phyloP scores from a whole-genome alignment of 1,139 yeast genomes.

The Sugiyamaella japonica region DNA sequence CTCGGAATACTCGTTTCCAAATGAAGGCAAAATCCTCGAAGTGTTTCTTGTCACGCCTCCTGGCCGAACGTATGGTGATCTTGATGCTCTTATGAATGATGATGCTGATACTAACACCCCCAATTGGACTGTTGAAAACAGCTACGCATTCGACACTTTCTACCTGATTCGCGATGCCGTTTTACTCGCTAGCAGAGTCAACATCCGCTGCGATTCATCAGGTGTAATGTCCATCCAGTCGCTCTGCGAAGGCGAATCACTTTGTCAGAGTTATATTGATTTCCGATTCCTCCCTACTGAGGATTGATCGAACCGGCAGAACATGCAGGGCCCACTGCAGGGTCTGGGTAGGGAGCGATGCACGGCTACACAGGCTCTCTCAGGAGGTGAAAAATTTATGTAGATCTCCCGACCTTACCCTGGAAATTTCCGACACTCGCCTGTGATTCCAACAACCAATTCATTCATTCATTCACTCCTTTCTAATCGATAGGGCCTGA shows the following conservation, averaged over 20 bases:
- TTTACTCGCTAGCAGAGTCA: constrained; percentile 36
- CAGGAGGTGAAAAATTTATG: constrained; percentile 5
- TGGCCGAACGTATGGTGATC: constrained; percentile 21
- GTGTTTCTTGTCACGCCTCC: constrained; percentile 39
- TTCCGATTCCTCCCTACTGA: constrained; percentile 36
- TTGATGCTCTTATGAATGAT: constrained; percentile 6
- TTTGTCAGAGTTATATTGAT: constrained; percentile 36
- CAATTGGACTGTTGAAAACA: constrained; percentile 28
- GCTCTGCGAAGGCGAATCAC: constrained; percentile 35
- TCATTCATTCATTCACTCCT: not conserved
- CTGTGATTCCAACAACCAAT: not conserved
- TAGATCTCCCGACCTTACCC: constrained; percentile 8
- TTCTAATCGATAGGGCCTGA: not conserved
- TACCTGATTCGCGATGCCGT: constrained; percentile 36
- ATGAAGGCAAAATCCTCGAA: constrained; percentile 61
- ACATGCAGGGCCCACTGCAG: constrained; percentile 5
- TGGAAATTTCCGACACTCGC: constrained; percentile 1
- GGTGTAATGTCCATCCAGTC: constrained; percentile 40
- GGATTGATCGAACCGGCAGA: constrained; percentile 10
- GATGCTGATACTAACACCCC: constrained; percentile 14
- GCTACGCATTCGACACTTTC: constrained; percentile 34
- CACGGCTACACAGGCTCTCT: not conserved
- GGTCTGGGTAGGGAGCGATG: not conserved
- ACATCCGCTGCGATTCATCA: constrained; percentile 36
- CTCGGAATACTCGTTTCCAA: constrained; percentile 68